phyloP scores from a whole-genome alignment of 768 basidiomycete species.

The Dioszegia aurantiaca region DNA sequence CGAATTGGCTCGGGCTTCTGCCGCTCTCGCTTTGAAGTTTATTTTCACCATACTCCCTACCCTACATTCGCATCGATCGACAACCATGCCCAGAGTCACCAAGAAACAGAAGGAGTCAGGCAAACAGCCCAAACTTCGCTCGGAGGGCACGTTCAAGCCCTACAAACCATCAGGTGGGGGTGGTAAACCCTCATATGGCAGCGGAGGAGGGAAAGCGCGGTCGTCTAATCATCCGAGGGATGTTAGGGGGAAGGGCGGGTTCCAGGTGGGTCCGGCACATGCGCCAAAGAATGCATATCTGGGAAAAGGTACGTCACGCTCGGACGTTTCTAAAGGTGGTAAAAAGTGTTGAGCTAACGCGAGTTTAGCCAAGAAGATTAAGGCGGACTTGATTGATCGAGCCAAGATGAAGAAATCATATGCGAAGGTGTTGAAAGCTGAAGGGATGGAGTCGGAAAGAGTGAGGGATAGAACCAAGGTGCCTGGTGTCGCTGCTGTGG shows the following conservation, averaged over 20 bases:
- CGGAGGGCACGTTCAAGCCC: neutral
- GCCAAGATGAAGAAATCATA: constrained; percentile 51
- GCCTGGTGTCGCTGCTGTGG: constrained; percentile 22
- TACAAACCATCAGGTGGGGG: constrained; percentile 2
- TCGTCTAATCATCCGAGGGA: constrained; percentile 1
- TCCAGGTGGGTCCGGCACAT: constrained; percentile 50
- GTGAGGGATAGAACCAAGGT: constrained; percentile 48
- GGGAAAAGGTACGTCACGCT: constrained; percentile 47
- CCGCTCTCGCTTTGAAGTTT: neutral
- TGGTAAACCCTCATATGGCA: constrained; percentile 10
- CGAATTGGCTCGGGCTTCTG: neutral
- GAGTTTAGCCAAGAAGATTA: constrained; percentile 50
- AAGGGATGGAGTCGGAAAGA: constrained; percentile 72
- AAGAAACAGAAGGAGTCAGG: constrained; percentile 37
- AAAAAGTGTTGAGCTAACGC: neutral
- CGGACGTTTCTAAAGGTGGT: neutral
- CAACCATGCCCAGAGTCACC: constrained; percentile 33
- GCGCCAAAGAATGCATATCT: constrained; percentile 52
- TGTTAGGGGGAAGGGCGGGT: constrained; percentile 29
- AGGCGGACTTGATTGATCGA: constrained; percentile 47
- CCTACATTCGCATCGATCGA: neutral
- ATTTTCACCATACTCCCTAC: neutral
- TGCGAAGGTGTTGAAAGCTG: constrained; percentile 75
- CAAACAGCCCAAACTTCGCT: constrained; percentile 9
- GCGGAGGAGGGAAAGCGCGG: constrained; percentile 7